Percentiles rank a stretch among this genome's conserved stretches.
These are phyloP conservation scores for Metarhizium brunneum DNA, from an alignment of 2,329 filamentous ascomycete species.

Conservation along the genomic window DNA sequence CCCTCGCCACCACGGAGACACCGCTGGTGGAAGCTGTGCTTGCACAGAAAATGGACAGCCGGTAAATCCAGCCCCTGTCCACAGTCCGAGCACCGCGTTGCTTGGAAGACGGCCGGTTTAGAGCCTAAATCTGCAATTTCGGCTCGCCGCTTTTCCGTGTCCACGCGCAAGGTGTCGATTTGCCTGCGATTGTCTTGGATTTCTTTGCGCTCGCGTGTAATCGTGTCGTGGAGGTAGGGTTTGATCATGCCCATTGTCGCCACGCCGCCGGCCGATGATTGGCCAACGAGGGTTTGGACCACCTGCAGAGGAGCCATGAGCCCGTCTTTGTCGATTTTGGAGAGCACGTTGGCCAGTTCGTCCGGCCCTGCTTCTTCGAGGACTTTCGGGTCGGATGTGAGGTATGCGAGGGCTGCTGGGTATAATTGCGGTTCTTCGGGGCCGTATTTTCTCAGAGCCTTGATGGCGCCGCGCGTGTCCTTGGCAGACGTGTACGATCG, in stretches of 20 bases:
- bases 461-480: constrained; percentile 84
- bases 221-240: constrained; percentile 79
- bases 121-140: constrained; percentile 70
- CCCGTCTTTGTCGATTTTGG: constrained; percentile 80
- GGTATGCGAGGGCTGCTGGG: constrained; percentile 83
- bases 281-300: constrained; percentile 77
- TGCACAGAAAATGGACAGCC: constrained; percentile 91
- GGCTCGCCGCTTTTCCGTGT: constrained; percentile 69
- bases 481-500: constrained; percentile 88
- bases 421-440: constrained; percentile 87
- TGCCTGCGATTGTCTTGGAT: constrained; percentile 72
- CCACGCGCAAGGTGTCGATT: constrained; percentile 72
- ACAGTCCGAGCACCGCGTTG: constrained; percentile 80
- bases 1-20: constrained; percentile 57
- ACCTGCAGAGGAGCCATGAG: constrained; percentile 95
- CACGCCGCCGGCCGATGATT: constrained; percentile 44
- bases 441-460: constrained; percentile 84
- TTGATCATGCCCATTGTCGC: constrained; percentile 98
- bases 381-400: constrained; percentile 74
- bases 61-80: constrained; percentile 72
- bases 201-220: constrained; percentile 78
- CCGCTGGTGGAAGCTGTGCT: constrained; percentile 90
- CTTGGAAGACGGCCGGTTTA: constrained; percentile 84
- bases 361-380: constrained; percentile 76
- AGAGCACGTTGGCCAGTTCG: constrained; percentile 71